phyloP scores from a whole-genome alignment of 2,329 filamentous ascomycete species.

The Talaromyces verruculosus region DNA sequence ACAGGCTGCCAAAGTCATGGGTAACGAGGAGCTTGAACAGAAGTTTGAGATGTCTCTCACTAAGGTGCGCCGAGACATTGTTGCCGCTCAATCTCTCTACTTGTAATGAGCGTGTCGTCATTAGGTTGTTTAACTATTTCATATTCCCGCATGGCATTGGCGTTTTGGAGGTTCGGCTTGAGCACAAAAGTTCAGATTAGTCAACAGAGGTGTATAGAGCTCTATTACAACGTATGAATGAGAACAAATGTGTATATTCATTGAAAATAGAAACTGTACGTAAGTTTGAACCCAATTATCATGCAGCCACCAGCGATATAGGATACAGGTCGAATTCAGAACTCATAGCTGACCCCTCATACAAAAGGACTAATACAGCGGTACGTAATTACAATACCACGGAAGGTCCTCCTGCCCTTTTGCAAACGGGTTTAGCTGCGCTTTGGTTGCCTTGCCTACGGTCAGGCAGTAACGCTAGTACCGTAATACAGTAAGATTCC shows the following conservation, averaged over 20 bases:
- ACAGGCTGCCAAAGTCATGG: conserved; percentile 96
- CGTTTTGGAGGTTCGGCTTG: conserved; percentile 5
- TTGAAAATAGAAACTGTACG: background rate
- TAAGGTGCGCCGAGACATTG: conserved; percentile 89
- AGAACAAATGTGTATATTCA: conserved; percentile 1
- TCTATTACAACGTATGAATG: background rate
- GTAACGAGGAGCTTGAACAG: conserved; percentile 84
- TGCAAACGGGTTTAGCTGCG: conserved; percentile 3
- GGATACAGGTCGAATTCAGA: background rate
- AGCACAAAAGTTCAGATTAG: conserved; percentile 7
- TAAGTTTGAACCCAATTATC: background rate
- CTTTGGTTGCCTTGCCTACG: conserved; percentile 10
- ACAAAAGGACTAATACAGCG: conserved; percentile 1
- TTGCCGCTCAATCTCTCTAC: conserved; percentile 91
- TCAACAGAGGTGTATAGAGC: conserved; percentile 1
- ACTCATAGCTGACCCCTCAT: conserved; percentile 1
- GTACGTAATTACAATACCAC: conserved; percentile 4
- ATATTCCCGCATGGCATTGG: conserved; percentile 14
- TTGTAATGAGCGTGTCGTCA: conserved; percentile 55
- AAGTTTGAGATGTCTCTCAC: conserved; percentile 86
- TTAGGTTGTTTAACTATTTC: conserved; percentile 18
- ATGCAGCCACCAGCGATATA: background rate
- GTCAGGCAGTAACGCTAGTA: conserved; percentile 4
- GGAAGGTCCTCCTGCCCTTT: conserved; percentile 10
- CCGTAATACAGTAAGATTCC: background rate